Evolutionary conservation across 2,329 filamentous ascomycete genomes (phyloP).

Genomic region (Alternaria gaisen): DNA sequence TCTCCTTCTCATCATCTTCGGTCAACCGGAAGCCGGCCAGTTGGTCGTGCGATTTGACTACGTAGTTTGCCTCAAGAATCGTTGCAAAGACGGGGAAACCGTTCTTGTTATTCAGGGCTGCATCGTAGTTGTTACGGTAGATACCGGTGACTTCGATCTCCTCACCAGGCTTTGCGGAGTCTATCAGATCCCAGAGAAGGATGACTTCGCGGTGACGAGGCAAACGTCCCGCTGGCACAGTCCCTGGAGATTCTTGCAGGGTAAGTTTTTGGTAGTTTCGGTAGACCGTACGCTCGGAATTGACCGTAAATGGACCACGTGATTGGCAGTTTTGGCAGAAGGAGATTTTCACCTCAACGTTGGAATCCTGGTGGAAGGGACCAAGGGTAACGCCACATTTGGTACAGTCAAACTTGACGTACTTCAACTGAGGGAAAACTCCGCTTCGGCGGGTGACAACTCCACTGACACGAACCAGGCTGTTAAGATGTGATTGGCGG

Average conservation of each 20-base stretch:
- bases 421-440: slow-evolving; percentile 97
- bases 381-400: slow-evolving; percentile 93
- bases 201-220: slow-evolving; percentile 94
- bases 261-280: slow-evolving; percentile 99
- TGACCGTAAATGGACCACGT: slow-evolving; percentile 91
- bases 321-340: slow-evolving; percentile 98
- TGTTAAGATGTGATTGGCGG: slow-evolving; percentile 95
- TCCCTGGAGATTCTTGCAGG: slow-evolving; percentile 94
- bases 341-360: slow-evolving; percentile 92
- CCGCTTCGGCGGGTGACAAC: slow-evolving; percentile 94
- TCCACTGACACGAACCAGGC: slow-evolving; percentile 89
- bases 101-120: slow-evolving; percentile 97
- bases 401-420: slow-evolving; percentile 96
- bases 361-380: slow-evolving; percentile 97
- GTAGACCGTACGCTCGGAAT: slow-evolving; percentile 97
- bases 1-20: slow-evolving; percentile 91
- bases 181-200: slow-evolving; percentile 95
- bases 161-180: slow-evolving; percentile 94
- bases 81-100: slow-evolving; percentile 98
- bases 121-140: slow-evolving; percentile 98
- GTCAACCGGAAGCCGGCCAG: slow-evolving; percentile 95
- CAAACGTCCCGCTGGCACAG: slow-evolving; percentile 92
- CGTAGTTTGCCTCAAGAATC: slow-evolving; percentile 95
- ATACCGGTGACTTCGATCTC: slow-evolving; percentile 97
- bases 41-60: slow-evolving; percentile 97